Percentiles rank a stretch among this genome's conserved stretches.
Evolutionary conservation across 2,329 filamentous ascomycete species (phyloP).

Genomic region (Didymella sp.): DNA sequence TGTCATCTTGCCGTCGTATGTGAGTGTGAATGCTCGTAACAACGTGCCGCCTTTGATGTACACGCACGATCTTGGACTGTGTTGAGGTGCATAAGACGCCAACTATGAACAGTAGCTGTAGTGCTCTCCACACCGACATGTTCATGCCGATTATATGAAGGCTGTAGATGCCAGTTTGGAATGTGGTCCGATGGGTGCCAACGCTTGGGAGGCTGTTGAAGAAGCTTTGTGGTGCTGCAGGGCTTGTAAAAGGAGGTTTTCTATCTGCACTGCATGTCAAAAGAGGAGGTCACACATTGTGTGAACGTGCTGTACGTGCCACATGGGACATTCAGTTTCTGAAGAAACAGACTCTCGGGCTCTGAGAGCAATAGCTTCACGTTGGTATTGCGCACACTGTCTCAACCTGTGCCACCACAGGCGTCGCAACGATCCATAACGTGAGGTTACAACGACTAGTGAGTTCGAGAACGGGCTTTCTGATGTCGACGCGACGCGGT

Average conservation of each 20-base stretch:
- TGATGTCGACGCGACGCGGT: slow-evolving; percentile 10
- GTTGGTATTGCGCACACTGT: not conserved
- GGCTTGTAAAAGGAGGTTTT: slow-evolving; percentile 8
- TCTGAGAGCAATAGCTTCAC: slow-evolving; percentile 7
- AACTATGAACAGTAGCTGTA: slow-evolving; percentile 8
- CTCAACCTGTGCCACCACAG: slow-evolving; percentile 14
- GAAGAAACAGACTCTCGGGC: slow-evolving; percentile 2
- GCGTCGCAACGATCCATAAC: slow-evolving; percentile 13
- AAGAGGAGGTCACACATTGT: slow-evolving; percentile 16
- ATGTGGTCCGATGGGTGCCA: not conserved
- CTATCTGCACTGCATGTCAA: slow-evolving; percentile 7
- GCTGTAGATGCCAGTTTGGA: not conserved
- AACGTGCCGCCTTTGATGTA: slow-evolving; percentile 9
- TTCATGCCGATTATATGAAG: not conserved
- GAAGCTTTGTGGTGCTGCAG: slow-evolving; percentile 11
- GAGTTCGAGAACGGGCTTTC: not conserved
- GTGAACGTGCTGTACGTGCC: slow-evolving; percentile 13
- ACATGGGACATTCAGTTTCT: slow-evolving; percentile 5
- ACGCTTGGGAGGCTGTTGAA: not conserved
- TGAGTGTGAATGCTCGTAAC: slow-evolving; percentile 2
- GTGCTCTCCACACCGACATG: not conserved
- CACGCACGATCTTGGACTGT: slow-evolving; percentile 3
- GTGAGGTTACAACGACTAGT: slow-evolving; percentile 2
- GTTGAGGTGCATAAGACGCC: slow-evolving; percentile 1
- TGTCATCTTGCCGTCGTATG: slow-evolving; percentile 3